phyloP scores from a whole-genome alignment of 2,329 filamentous ascomycete genomes.

The Metarhizium rileyi region DNA sequence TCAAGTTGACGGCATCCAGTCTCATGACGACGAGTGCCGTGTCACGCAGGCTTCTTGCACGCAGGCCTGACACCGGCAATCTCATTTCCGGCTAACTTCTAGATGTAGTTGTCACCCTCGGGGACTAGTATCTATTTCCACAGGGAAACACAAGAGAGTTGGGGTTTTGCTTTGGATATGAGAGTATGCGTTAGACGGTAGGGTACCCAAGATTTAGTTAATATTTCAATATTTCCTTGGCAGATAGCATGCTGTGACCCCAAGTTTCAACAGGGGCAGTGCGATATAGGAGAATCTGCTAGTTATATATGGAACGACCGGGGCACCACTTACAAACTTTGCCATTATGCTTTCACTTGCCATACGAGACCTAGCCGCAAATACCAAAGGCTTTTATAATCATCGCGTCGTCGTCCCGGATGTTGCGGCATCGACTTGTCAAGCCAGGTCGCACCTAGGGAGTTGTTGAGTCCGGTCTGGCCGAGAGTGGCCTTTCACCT shows the following conservation, averaged over 20 bases:
- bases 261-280: too few relatives aligned
- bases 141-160: neutral
- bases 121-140: neutral
- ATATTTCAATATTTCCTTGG: too few relatives aligned
- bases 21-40: neutral
- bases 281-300: too few relatives aligned
- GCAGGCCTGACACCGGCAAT: neutral
- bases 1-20: neutral
- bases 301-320: too few relatives aligned
- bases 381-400: too few relatives aligned
- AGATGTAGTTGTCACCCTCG: neutral
- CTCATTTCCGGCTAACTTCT: neutral
- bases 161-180: too few relatives aligned
- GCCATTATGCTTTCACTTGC: too few relatives aligned
- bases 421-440: neutral
- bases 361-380: too few relatives aligned
- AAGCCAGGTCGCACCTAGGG: neutral
- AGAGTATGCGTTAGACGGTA: too few relatives aligned
- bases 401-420: neutral
- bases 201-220: too few relatives aligned
- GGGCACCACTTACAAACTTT: too few relatives aligned
- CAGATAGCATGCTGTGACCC: too few relatives aligned
- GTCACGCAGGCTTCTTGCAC: neutral
- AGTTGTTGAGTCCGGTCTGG: neutral
- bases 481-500: neutral